These are phyloP conservation scores for Neonectria magnoliae DNA, from an alignment of 2,329 filamentous ascomycete genomes.

Conservation along the genomic window DNA sequence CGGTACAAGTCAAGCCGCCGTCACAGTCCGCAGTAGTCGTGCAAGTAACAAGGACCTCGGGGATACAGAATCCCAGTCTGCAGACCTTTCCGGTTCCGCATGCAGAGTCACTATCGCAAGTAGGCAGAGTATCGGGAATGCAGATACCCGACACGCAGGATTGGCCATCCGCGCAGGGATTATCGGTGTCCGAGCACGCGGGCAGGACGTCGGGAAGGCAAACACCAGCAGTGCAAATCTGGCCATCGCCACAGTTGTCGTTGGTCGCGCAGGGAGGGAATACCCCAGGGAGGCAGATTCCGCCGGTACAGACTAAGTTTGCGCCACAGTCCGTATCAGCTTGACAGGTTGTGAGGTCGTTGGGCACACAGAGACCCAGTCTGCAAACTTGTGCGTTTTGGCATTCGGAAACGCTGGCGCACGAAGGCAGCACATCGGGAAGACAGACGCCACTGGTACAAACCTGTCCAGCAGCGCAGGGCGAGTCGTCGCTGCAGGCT, in stretches of 20 bases:
- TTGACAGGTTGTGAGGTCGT: not conserved
- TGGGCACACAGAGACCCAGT: constrained; percentile 7
- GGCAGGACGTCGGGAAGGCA: constrained; percentile 6
- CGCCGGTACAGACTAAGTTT: not conserved
- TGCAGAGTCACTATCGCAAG: constrained; percentile 1
- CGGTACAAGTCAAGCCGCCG: not conserved
- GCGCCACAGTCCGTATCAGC: constrained; percentile 1
- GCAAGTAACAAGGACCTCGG: not conserved
- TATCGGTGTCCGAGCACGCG: not conserved
- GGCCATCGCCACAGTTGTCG: not conserved
- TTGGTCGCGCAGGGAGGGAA: not conserved
- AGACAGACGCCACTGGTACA: constrained; percentile 12
- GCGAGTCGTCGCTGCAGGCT: not conserved
- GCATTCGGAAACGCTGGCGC: not conserved
- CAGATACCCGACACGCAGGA: constrained; percentile 7
- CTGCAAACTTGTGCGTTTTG: not conserved
- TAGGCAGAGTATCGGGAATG: constrained; percentile 1
- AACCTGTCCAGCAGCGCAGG: not conserved
- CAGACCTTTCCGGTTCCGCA: constrained; percentile 18
- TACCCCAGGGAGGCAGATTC: constrained; percentile 6
- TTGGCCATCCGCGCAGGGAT: not conserved
- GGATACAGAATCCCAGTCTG: constrained; percentile 11
- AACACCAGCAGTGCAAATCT: constrained; percentile 4
- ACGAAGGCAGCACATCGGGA: constrained; percentile 2
- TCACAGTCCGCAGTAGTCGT: not conserved